A percentile compares a stretch with the other conserved stretches of the same genome.
These are phyloP conservation scores for Castanopsis chinensis DNA, from an alignment of 306 rosid species.

Conservation along the genomic window DNA sequence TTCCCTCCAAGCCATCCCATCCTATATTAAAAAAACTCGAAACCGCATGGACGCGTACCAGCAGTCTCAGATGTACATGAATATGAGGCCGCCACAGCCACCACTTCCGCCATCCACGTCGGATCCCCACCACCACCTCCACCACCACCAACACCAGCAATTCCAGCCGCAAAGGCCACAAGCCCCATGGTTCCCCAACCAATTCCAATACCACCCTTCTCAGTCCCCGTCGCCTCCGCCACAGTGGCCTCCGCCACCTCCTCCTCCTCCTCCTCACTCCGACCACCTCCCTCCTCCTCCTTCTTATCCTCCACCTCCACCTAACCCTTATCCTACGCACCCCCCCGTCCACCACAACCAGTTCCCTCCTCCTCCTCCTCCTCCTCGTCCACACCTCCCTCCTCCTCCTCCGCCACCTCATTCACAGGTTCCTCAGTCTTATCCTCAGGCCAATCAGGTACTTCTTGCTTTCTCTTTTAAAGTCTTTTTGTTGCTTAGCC, in stretches of 20 bases:
- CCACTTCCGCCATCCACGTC: too few species aligned
- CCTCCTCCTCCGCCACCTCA: constrained; percentile 39
- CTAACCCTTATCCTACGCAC: too few species aligned
- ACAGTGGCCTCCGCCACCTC: constrained; percentile 74
- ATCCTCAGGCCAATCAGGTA: constrained; percentile 51
- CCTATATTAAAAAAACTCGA: background rate
- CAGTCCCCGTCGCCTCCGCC: constrained; percentile 68
- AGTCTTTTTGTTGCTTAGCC: background rate
- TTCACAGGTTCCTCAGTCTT: constrained; percentile 66
- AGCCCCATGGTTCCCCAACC: constrained; percentile 63
- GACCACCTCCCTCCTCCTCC: constrained; percentile 39
- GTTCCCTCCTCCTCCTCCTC: constrained; percentile 57
- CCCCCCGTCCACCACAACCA: constrained; percentile 51
- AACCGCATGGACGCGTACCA: constrained; percentile 67
- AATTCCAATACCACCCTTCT: constrained; percentile 72
- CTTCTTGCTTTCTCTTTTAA: background rate
- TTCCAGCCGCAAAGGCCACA: constrained; percentile 53
- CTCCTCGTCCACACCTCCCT: constrained; percentile 43
- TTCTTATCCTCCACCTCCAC: constrained; percentile 46
- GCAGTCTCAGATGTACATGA: constrained; percentile 56
- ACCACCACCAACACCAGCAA: constrained; percentile 49
- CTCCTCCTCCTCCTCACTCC: constrained; percentile 27
- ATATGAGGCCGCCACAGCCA: too few species aligned
- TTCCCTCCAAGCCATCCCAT: too few species aligned
- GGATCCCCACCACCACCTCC: constrained; percentile 49